These are phyloP conservation scores for Colletotrichum costaricense DNA, from an alignment of 2,329 filamentous ascomycete species.

Conservation along the genomic window DNA sequence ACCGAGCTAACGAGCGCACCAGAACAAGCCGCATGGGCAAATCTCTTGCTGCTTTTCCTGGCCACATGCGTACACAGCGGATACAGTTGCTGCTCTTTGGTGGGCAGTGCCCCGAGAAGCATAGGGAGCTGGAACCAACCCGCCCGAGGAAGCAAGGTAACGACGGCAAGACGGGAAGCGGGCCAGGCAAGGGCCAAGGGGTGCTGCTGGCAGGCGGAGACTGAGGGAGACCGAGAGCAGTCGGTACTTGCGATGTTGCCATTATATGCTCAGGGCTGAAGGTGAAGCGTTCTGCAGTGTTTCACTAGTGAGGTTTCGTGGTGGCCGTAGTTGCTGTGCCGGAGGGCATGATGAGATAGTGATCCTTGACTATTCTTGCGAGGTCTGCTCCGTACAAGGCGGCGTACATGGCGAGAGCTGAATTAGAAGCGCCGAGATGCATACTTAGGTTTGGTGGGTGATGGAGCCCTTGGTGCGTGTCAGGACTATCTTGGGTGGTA, in stretches of 20 bases:
- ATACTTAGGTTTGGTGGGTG: not conserved
- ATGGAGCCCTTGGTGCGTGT: no score
- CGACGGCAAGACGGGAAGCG: conserved; percentile 12
- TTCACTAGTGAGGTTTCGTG: conserved; percentile 30
- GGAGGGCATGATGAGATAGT: not conserved
- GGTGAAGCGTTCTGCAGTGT: conserved; percentile 18
- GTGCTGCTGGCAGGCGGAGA: not conserved
- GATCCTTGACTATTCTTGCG: not conserved
- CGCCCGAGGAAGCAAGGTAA: conserved; percentile 11
- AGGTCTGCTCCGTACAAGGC: not conserved
- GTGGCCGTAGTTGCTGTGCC: not conserved
- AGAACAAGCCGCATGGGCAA: conserved; percentile 17
- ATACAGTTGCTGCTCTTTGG: not conserved
- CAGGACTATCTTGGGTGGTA: not conserved
- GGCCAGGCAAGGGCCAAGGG: conserved; percentile 7
- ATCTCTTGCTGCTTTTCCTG: conserved; percentile 35
- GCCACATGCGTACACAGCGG: not conserved
- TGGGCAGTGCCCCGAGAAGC: not conserved
- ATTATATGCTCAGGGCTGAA: conserved; percentile 18
- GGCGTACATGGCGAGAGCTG: not conserved
- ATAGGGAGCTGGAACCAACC: conserved; percentile 9
- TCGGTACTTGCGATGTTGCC: not conserved
- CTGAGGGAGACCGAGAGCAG: not conserved
- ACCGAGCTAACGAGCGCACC: conserved; percentile 14
- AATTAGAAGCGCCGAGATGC: conserved; percentile 17